phyloP scores from a whole-genome alignment of 495 filamentous ascomycete species.

The Tetracladium marchalianum region DNA sequence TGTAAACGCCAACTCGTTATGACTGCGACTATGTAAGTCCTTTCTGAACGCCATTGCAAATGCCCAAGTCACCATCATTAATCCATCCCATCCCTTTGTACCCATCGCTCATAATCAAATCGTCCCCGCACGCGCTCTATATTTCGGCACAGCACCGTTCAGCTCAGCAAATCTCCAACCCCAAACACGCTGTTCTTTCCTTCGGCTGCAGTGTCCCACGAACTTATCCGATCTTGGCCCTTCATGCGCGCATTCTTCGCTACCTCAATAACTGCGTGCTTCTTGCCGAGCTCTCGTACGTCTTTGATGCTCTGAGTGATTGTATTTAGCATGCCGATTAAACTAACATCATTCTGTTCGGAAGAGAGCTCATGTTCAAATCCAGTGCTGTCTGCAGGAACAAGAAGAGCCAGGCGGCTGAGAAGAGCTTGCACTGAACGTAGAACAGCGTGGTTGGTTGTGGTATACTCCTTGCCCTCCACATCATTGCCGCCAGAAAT shows the following conservation, averaged over 20 bases:
- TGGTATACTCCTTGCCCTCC: conserved; percentile 29
- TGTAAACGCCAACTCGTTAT: no score
- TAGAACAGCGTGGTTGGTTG: conserved; percentile 49
- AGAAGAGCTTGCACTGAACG: conserved; percentile 57
- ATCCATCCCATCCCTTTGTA: no score
- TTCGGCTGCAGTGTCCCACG: no score
- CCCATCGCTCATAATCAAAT: no score
- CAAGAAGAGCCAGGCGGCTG: conserved; percentile 49
- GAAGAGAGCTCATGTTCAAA: conserved; percentile 49
- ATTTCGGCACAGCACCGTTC: not conserved
- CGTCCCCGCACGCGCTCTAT: no score
- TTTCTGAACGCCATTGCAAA: no score
- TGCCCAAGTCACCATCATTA: no score
- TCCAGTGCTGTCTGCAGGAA: conserved; percentile 39
- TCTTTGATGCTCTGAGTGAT: conserved; percentile 57
- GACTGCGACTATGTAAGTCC: no score
- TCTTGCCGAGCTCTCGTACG: conserved; percentile 60
- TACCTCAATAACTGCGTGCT: conserved; percentile 52
- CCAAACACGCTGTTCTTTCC: not conserved
- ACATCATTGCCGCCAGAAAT: conserved; percentile 26
- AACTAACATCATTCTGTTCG: conserved; percentile 68
- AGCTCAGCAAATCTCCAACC: conserved; percentile 14
- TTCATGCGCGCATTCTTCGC: conserved; percentile 21
- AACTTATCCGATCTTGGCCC: no score
- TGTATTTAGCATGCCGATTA: conserved; percentile 60